Percentiles rank a stretch among this genome's conserved stretches.
Evolutionary conservation across 495 filamentous ascomycete species (phyloP).

Genomic region (Penicillium manginii): DNA sequence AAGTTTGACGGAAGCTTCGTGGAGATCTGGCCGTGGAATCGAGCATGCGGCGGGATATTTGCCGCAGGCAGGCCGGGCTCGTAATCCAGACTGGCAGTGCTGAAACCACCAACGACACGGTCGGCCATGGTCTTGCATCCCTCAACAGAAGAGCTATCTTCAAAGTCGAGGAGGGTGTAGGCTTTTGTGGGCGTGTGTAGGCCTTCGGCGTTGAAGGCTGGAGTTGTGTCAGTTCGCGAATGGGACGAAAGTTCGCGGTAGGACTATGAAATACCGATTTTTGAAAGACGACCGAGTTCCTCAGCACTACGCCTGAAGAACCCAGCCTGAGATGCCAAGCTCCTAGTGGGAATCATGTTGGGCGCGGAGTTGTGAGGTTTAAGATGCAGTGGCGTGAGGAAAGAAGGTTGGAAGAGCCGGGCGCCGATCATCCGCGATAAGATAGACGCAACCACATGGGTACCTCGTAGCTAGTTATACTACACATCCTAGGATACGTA

Average conservation of each 20-base stretch:
- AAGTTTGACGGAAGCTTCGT: slow-evolving; percentile 68
- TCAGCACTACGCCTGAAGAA: slow-evolving; percentile 68
- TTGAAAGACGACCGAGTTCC: slow-evolving; percentile 63
- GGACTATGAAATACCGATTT: slow-evolving; percentile 44
- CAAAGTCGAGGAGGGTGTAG: slow-evolving; percentile 59
- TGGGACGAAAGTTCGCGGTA: neutral
- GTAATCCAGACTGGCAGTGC: slow-evolving; percentile 71
- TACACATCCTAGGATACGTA: too few species aligned
- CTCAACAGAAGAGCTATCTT: slow-evolving; percentile 60
- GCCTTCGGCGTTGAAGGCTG: slow-evolving; percentile 56
- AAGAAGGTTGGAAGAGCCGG: neutral
- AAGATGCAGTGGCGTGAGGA: slow-evolving; percentile 2
- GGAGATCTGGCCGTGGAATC: slow-evolving; percentile 88
- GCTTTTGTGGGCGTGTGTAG: slow-evolving; percentile 53
- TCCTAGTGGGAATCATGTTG: slow-evolving; percentile 52
- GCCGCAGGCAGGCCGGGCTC: slow-evolving; percentile 50
- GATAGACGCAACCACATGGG: slow-evolving; percentile 6
- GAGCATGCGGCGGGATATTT: slow-evolving; percentile 59
- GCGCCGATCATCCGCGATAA: slow-evolving; percentile 27
- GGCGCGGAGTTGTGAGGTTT: neutral
- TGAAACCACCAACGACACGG: slow-evolving; percentile 82
- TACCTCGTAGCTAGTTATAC: too few species aligned
- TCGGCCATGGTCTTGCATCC: slow-evolving; percentile 86
- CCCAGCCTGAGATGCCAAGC: slow-evolving; percentile 51
- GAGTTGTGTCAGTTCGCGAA: neutral